Percentiles rank a stretch among this genome's conserved stretches.
Conservation (phyloP, 2,329 filamentous ascomycete species). For the Penicillium sp. region DNA sequence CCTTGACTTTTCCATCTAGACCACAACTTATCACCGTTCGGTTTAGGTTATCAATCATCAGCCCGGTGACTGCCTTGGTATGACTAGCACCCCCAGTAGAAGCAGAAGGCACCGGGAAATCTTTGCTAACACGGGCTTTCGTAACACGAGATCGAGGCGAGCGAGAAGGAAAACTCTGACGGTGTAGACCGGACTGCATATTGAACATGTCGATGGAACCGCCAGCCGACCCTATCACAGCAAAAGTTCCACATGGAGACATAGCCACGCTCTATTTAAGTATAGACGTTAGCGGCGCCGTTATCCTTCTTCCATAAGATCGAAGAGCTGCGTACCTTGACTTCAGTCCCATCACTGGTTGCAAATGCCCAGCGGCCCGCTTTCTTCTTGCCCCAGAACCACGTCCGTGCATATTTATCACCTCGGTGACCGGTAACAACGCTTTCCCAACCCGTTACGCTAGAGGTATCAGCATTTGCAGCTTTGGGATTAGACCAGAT, state of each 20-base stretch:
- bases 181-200: conserved; percentile 82
- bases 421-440: conserved; percentile 86
- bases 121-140: conserved; percentile 28
- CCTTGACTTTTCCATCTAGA: conserved; percentile 82
- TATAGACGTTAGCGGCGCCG: conserved; percentile 1
- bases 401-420: conserved; percentile 81
- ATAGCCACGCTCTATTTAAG: conserved; percentile 68
- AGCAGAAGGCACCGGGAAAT: conserved; percentile 31
- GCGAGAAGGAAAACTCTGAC: conserved; percentile 78
- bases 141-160: conserved; percentile 59
- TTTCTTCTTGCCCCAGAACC: conserved; percentile 95
- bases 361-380: conserved; percentile 90
- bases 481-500: conserved; percentile 76
- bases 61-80: conserved; percentile 73
- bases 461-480: conserved; percentile 64
- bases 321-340: conserved; percentile 44
- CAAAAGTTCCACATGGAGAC: conserved; percentile 89
- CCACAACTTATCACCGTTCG: conserved; percentile 79
- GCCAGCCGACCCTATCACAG: conserved; percentile 74
- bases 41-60: conserved; percentile 86
- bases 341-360: conserved; percentile 75
- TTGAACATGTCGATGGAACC: conserved; percentile 95
- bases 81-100: conserved; percentile 61
- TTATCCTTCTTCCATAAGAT: background rate
- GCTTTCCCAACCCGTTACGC: conserved; percentile 92